A percentile compares a stretch with the other conserved stretches of the same genome.
phyloP scores from a whole-genome alignment of 768 basidiomycete genomes.

The Tulasnella sp. region DNA sequence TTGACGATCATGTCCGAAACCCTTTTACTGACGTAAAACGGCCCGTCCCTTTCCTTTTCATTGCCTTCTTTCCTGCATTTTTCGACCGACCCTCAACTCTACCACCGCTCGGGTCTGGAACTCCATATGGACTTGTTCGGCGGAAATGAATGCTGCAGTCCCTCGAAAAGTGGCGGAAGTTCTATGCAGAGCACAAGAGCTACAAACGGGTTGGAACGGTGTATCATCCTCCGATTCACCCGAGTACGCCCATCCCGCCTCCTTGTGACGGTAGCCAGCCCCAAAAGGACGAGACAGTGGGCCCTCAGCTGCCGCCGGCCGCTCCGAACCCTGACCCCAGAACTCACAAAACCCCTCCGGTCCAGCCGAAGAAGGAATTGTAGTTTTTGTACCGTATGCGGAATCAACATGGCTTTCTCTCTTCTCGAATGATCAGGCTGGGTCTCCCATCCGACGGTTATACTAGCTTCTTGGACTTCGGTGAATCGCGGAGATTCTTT shows the following conservation, averaged over 20 bases:
- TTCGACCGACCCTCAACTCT: too few relatives aligned
- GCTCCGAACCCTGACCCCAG: not conserved
- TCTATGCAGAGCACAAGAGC: slow-evolving; percentile 70
- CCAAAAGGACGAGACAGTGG: not conserved
- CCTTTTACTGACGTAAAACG: not conserved
- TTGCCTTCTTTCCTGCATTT: too few relatives aligned
- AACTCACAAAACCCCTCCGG: not conserved
- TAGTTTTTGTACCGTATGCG: not conserved
- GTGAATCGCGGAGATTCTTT: not conserved
- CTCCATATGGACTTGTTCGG: not conserved
- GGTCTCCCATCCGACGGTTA: not conserved
- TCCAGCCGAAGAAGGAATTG: not conserved
- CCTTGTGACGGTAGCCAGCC: slow-evolving; percentile 4
- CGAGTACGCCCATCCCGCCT: slow-evolving; percentile 9
- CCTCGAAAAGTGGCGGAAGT: slow-evolving; percentile 77
- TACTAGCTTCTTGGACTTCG: not conserved
- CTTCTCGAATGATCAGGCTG: not conserved
- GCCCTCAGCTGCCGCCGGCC: not conserved
- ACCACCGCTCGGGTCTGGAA: too few relatives aligned
- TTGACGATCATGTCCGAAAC: not conserved
- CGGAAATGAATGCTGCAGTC: not conserved
- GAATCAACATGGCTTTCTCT: not conserved
- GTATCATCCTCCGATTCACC: slow-evolving; percentile 21
- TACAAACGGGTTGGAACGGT: slow-evolving; percentile 74
- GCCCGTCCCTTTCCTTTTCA: too few relatives aligned